These are phyloP conservation scores for Gaeumannomyces tritici DNA, from an alignment of 2,329 filamentous ascomycete genomes.

Conservation along the genomic window DNA sequence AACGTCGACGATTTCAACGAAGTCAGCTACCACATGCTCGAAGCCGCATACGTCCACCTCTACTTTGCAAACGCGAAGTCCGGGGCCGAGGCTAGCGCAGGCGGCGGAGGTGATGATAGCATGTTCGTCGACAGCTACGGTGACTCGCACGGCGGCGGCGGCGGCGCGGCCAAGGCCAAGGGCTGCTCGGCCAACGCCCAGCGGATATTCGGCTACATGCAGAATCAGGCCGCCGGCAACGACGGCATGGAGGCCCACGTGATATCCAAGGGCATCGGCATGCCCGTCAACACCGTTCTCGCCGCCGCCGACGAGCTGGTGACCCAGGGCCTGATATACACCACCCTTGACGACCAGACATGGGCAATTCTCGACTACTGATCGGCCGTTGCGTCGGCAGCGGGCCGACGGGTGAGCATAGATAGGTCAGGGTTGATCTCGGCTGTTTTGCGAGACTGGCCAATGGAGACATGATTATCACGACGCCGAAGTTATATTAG, in stretches of 20 bases:
- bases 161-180: slow-evolving; percentile 25
- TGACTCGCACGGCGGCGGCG: slow-evolving; percentile 25
- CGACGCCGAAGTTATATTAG: background rate
- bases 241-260: slow-evolving; percentile 78
- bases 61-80: slow-evolving; percentile 65
- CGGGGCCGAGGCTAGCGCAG: slow-evolving; percentile 26
- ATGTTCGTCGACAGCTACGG: slow-evolving; percentile 46
- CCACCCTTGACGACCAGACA: slow-evolving; percentile 86
- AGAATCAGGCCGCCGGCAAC: slow-evolving; percentile 57
- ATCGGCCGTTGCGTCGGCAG: background rate
- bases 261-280: slow-evolving; percentile 55
- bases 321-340: slow-evolving; percentile 67
- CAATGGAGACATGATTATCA: background rate
- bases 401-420: too few species aligned
- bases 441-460: background rate
- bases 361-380: slow-evolving; percentile 71
- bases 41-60: slow-evolving; percentile 82
- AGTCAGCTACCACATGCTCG: slow-evolving; percentile 83
- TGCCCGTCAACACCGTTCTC: slow-evolving; percentile 62
- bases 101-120: slow-evolving; percentile 31
- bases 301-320: slow-evolving; percentile 76
- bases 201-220: slow-evolving; percentile 64
- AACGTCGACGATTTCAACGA: slow-evolving; percentile 82
- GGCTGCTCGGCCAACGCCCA: slow-evolving; percentile 47
- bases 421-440: background rate